A percentile compares a stretch with the other conserved stretches of the same genome.
These are phyloP conservation scores for Myxozyma melibiosi DNA, from an alignment of 805 yeast genomes.

Conservation along the genomic window DNA sequence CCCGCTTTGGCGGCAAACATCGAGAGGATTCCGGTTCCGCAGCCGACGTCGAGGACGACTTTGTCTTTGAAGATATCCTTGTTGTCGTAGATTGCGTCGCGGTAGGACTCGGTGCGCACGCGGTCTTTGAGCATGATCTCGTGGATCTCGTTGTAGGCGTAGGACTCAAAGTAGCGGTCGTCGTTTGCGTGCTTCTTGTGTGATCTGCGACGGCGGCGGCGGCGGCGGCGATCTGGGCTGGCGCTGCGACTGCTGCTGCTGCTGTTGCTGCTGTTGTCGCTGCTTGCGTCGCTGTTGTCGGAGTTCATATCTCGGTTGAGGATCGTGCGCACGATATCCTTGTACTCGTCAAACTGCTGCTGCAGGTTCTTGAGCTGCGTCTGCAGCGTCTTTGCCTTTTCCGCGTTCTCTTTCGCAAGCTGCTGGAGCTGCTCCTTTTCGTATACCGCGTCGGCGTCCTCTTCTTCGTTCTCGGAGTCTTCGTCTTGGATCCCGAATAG, in stretches of 20 bases:
- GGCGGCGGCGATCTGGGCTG: neutral
- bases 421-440: slow-evolving; percentile 37
- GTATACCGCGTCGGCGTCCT: slow-evolving; percentile 20
- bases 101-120: slow-evolving; percentile 86
- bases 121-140: slow-evolving; percentile 98
- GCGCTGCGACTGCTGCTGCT: neutral
- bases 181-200: slow-evolving; percentile 9
- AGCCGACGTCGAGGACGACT: slow-evolving; percentile 94
- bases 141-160: slow-evolving; percentile 96
- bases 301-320: slow-evolving; percentile 16
- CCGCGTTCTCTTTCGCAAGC: slow-evolving; percentile 11
- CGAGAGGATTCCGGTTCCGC: slow-evolving; percentile 97
- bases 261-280: no score
- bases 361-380: slow-evolving; percentile 20
- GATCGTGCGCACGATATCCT: slow-evolving; percentile 20
- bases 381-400: slow-evolving; percentile 14
- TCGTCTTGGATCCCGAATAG: slow-evolving; percentile 36
- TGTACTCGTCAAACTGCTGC: slow-evolving; percentile 28
- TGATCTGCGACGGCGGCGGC: neutral
- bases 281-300: neutral
- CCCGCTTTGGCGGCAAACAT: slow-evolving; percentile 99
- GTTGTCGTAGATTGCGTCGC: slow-evolving; percentile 90
- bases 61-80: slow-evolving; percentile 87
- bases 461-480: slow-evolving; percentile 33
- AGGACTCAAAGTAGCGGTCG: slow-evolving; percentile 88